Evolutionary conservation across 495 filamentous ascomycete genomes (phyloP), one percentile per base, ranked within the genome.

Genomic region (Neurospora cerealis): DNA sequence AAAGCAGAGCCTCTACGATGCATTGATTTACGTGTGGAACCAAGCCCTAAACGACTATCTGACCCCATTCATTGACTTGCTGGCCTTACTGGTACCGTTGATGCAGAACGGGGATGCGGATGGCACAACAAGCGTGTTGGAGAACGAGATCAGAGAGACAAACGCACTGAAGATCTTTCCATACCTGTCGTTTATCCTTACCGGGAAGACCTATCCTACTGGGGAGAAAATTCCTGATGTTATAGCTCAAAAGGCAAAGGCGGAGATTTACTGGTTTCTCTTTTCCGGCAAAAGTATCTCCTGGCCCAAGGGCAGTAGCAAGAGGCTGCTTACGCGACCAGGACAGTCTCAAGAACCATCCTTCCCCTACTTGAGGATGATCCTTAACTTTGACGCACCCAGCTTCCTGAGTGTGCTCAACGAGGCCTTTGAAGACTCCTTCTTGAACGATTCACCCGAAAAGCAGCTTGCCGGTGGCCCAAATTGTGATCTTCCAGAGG

Each of bases 1-100:
- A 77, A 90, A 93, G 75, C 89, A 98, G 77, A 88, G 91, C 71
- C 89, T 99, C 7, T 98, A 97, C 77, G 96, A 99, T 84, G 96
- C 96, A 13, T 89, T 97, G 76, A 93, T 97, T 70, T 98, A 98
- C 81, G 93, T 98, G 73, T 99, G 96, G 95, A 98, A 96, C 71
- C 91, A 93, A 80, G 94, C 92, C 41, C 82, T 99, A 36, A 84
- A 83, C 75, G 96, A 99, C 82, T 97, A 95, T 76, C 91, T 97
- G 72, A 95, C 95, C 0, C 95, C 95, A 19, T 83, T 98, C 44
- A 89, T 93, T 78, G 94, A 97, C 75, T 87, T 99, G 15, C 81
- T 99, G 60, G 80, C 87, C n/a, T 82, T 96, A 4, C 85, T 96
- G 71, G 85, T 90, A 75, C 87, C 89, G 24, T 73, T 90, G 34